A percentile compares a stretch with the other conserved stretches of the same genome.
Evolutionary conservation across 805 yeast genomes (phyloP).

Genomic region (Sugiyamaella chiloensis): DNA sequence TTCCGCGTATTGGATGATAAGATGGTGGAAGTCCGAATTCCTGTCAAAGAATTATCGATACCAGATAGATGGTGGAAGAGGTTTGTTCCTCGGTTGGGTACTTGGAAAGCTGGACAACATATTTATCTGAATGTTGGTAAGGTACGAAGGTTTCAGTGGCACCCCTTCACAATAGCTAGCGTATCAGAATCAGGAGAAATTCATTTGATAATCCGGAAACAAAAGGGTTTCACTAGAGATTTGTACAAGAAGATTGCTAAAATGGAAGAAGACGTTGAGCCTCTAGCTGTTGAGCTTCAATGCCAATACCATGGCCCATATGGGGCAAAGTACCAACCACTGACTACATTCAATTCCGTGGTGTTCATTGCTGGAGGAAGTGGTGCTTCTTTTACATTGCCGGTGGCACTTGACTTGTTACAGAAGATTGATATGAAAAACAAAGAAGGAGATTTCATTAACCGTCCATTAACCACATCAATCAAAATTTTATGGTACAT

Average conservation of each 20-base stretch:
- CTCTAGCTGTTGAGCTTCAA: slow-evolving; percentile 32
- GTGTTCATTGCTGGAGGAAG: slow-evolving; percentile 45
- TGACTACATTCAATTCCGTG: slow-evolving; percentile 41
- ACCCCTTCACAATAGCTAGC: slow-evolving; percentile 48
- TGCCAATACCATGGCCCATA: slow-evolving; percentile 43
- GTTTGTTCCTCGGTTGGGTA: slow-evolving; percentile 38
- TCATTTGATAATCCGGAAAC: slow-evolving; percentile 39
- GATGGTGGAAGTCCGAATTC: slow-evolving; percentile 41
- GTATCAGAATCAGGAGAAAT: slow-evolving; percentile 40
- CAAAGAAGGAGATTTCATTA: slow-evolving; percentile 32
- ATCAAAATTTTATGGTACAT: slow-evolving; percentile 39
- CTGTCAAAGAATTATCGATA: slow-evolving; percentile 24
- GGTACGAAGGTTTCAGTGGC: slow-evolving; percentile 40
- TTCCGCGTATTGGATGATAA: slow-evolving; percentile 42
- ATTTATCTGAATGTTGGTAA: slow-evolving; percentile 41
- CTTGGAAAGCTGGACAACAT: slow-evolving; percentile 51
- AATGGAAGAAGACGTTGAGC: slow-evolving; percentile 21
- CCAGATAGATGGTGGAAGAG: slow-evolving; percentile 31
- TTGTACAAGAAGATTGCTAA: slow-evolving; percentile 33
- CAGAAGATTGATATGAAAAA: slow-evolving; percentile 19
- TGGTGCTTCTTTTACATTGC: slow-evolving; percentile 46
- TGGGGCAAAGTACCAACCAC: slow-evolving; percentile 43
- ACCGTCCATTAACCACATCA: slow-evolving; percentile 33
- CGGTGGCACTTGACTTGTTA: slow-evolving; percentile 43
- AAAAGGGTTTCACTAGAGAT: slow-evolving; percentile 44